Evolutionary conservation across 75 land plant species (phyloP).

Genomic region (Cupressus sempervirens): DNA sequence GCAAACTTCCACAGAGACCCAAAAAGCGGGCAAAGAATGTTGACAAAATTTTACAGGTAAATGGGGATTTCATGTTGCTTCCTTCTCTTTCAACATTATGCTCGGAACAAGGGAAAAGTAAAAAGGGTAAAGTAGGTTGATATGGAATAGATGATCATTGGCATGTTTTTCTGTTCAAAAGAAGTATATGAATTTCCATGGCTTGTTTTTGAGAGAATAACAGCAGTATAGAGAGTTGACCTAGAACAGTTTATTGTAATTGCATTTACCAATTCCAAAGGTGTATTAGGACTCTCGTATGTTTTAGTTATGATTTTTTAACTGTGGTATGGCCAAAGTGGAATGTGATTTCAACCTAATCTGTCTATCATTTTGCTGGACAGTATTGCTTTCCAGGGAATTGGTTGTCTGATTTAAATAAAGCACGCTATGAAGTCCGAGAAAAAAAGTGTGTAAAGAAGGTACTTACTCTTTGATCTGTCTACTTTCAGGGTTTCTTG

Average conservation of each 20-base stretch:
- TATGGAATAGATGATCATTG: not conserved
- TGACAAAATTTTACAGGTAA: constrained; percentile 44
- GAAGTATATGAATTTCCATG: not conserved
- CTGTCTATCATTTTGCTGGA: constrained; percentile 6
- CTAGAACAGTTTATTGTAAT: not conserved
- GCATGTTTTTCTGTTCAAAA: not conserved
- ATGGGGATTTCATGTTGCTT: constrained; percentile 4
- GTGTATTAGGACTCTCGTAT: not conserved
- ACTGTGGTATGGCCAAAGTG: not conserved
- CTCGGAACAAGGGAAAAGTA: not conserved
- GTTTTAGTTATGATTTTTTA: not conserved
- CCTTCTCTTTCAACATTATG: not conserved
- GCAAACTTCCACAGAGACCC: constrained; percentile 54
- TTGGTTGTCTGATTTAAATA: constrained; percentile 54
- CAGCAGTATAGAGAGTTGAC: not conserved
- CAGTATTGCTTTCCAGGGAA: constrained; percentile 71
- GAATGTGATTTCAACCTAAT: not conserved
- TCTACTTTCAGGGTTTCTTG: not conserved
- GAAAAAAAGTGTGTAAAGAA: constrained; percentile 66
- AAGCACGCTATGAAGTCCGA: constrained; percentile 57
- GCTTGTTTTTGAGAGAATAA: not conserved
- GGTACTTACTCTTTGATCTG: constrained; percentile 28
- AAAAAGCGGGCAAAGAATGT: constrained; percentile 47
- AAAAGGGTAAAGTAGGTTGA: not conserved
- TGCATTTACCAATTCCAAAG: not conserved